These are phyloP conservation scores for Rhizophora apiculata DNA, from an alignment of 345 rosid genomes.

Conservation along the genomic window DNA sequence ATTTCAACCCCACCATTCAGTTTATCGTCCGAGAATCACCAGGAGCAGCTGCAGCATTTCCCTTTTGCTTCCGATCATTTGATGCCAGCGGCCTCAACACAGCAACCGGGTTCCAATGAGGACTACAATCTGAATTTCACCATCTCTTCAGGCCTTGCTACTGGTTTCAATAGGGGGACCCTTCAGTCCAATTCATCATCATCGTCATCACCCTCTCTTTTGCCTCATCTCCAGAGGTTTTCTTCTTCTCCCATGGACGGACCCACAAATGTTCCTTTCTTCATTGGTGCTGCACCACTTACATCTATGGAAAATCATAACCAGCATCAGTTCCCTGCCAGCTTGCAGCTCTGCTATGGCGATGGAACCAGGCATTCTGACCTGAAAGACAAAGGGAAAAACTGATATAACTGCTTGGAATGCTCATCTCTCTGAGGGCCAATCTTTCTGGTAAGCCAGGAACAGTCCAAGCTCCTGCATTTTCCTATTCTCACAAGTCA, in stretches of 20 bases:
- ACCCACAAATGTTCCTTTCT: conserved; percentile 61
- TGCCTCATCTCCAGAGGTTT: conserved; percentile 73
- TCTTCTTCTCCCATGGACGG: conserved; percentile 47
- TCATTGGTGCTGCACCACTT: conserved; percentile 51
- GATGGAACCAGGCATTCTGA: conserved; percentile 67
- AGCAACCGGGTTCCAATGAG: conserved; percentile 14
- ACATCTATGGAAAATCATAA: conserved; percentile 44
- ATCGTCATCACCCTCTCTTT: conserved; percentile 59
- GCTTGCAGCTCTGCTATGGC: conserved; percentile 75
- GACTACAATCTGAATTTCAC: conserved; percentile 80
- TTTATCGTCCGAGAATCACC: conserved; percentile 41
- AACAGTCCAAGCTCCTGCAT: not conserved
- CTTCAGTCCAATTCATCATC: conserved; percentile 98
- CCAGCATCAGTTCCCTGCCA: conserved; percentile 64
- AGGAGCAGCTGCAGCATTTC: conserved; percentile 54
- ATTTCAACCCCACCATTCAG: conserved; percentile 37
- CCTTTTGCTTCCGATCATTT: conserved; percentile 76
- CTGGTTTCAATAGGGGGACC: conserved; percentile 99
- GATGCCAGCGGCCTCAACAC: conserved; percentile 52
- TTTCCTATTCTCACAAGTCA: not conserved
- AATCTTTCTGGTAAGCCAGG: conserved; percentile 12
- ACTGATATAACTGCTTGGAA: conserved; percentile 21
- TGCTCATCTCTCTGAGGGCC: conserved; percentile 16
- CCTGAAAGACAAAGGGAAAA: conserved; percentile 83
- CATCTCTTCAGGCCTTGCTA: conserved; percentile 74